Evolutionary conservation across 164 flowering plant genomes (phyloP).

Genomic region (Aristolochia contorta): DNA sequence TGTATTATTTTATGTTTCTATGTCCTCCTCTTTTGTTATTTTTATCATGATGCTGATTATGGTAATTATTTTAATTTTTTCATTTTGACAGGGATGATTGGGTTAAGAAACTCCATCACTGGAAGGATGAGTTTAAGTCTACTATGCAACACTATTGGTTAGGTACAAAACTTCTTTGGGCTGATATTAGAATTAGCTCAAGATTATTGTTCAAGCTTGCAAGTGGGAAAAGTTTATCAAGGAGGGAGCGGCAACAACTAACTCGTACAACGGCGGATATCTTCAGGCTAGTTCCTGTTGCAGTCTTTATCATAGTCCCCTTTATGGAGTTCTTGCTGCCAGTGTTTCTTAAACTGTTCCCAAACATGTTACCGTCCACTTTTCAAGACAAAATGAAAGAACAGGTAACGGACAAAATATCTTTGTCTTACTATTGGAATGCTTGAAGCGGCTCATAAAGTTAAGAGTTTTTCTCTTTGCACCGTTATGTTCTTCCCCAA

Average conservation of each 20-base stretch:
- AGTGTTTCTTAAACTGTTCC: slow-evolving; percentile 81
- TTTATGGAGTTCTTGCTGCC: slow-evolving; percentile 95
- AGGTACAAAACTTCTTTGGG: slow-evolving; percentile 78
- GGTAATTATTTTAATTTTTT: neutral
- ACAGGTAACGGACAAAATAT: slow-evolving; percentile 37
- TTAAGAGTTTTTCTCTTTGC: no score
- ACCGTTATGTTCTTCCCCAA: no score
- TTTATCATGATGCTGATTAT: neutral
- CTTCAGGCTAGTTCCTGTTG: slow-evolving; percentile 88
- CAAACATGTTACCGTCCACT: slow-evolving; percentile 96
- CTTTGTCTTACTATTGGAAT: no score
- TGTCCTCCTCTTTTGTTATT: neutral
- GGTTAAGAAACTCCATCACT: slow-evolving; percentile 68
- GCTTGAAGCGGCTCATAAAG: no score
- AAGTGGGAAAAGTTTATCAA: slow-evolving; percentile 77
- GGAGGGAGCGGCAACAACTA: slow-evolving; percentile 89
- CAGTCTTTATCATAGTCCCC: slow-evolving; percentile 85
- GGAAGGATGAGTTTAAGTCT: slow-evolving; percentile 72
- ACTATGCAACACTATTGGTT: slow-evolving; percentile 91
- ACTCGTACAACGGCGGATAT: slow-evolving; percentile 92
- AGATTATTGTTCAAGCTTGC: slow-evolving; percentile 70
- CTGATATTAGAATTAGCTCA: slow-evolving; percentile 70
- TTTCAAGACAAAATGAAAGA: slow-evolving; percentile 97
- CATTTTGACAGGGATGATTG: slow-evolving; percentile 65
- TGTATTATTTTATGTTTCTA: neutral